A percentile compares a stretch with the other conserved stretches of the same genome.
Conservation (phyloP, 805 yeast species). For the Barnettozyma wickerhamii region DNA sequence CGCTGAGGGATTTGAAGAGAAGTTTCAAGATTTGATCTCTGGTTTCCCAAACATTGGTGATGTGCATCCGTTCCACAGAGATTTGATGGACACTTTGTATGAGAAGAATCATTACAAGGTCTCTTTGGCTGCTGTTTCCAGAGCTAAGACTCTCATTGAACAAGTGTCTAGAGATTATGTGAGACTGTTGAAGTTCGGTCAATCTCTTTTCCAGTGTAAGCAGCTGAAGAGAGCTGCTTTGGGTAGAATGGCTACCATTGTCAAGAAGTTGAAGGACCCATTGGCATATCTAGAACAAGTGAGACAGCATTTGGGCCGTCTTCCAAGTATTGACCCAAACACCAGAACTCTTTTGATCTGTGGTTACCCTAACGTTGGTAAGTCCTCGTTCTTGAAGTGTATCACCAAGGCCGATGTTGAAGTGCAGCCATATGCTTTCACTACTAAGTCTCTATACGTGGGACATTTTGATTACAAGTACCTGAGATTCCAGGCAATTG, state of each 20-base stretch:
- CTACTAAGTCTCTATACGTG: slow-evolving; percentile 94
- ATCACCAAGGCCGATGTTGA: slow-evolving; percentile 98
- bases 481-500: slow-evolving; percentile 96
- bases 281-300: slow-evolving; percentile 93
- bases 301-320: slow-evolving; percentile 97
- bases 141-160: slow-evolving; percentile 91
- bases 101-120: slow-evolving; percentile 98
- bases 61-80: slow-evolving; percentile 97
- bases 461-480: slow-evolving; percentile 99
- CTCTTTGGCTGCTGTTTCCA: slow-evolving; percentile 88
- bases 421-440: slow-evolving; percentile 99
- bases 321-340: slow-evolving; percentile 97
- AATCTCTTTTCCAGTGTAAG: slow-evolving; percentile 96
- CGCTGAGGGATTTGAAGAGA: slow-evolving; percentile 93
- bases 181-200: slow-evolving; percentile 93
- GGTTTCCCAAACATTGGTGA: slow-evolving; percentile 97
- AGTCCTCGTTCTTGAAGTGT: slow-evolving; percentile 88
- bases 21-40: slow-evolving; percentile 75
- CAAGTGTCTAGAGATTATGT: slow-evolving; percentile 95
- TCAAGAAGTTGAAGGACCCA: slow-evolving; percentile 93
- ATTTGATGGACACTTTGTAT: slow-evolving; percentile 94
- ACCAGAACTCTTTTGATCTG: slow-evolving; percentile 96
- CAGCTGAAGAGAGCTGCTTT: slow-evolving; percentile 97
- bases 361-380: slow-evolving; percentile 99
- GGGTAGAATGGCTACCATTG: slow-evolving; percentile 99